Conservation (phyloP, 768 basidiomycete genomes). For the Trametes elegans region DNA sequence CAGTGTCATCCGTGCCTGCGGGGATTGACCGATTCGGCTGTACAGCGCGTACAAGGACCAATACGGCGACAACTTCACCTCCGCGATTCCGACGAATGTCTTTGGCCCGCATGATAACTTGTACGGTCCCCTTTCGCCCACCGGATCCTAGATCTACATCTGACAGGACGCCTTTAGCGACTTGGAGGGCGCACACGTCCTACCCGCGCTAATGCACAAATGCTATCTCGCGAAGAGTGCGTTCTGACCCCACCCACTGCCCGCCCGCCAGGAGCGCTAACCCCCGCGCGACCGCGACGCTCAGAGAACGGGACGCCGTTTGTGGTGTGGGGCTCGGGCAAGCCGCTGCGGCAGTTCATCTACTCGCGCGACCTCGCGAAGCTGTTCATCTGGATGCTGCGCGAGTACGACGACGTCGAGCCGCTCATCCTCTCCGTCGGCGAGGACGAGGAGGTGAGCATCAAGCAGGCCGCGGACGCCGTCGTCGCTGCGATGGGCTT, state of each 20-base stretch:
- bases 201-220: slow-evolving; percentile 91
- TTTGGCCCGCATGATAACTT: slow-evolving; percentile 96
- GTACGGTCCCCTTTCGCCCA: slow-evolving; percentile 37
- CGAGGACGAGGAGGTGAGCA: slow-evolving; percentile 92
- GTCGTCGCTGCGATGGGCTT: slow-evolving; percentile 84
- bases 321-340: slow-evolving; percentile 85
- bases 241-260: slow-evolving; percentile 18
- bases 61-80: slow-evolving; percentile 92
- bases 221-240: slow-evolving; percentile 88
- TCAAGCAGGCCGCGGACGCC: slow-evolving; percentile 87
- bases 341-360: slow-evolving; percentile 95
- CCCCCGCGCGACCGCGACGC: neutral
- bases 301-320: slow-evolving; percentile 82
- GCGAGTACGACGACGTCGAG: slow-evolving; percentile 90
- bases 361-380: slow-evolving; percentile 96
- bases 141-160: neutral
- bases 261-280: neutral
- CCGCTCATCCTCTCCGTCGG: slow-evolving; percentile 93
- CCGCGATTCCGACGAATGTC: slow-evolving; percentile 96
- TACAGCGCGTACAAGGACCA: slow-evolving; percentile 92
- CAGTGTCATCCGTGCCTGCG: neutral
- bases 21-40: slow-evolving; percentile 5
- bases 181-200: slow-evolving; percentile 89
- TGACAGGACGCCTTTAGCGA: slow-evolving; percentile 47
- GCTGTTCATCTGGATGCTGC: slow-evolving; percentile 89